phyloP scores from a whole-genome alignment of 2,329 filamentous ascomycete genomes.

The Sordariomycetes sp. region DNA sequence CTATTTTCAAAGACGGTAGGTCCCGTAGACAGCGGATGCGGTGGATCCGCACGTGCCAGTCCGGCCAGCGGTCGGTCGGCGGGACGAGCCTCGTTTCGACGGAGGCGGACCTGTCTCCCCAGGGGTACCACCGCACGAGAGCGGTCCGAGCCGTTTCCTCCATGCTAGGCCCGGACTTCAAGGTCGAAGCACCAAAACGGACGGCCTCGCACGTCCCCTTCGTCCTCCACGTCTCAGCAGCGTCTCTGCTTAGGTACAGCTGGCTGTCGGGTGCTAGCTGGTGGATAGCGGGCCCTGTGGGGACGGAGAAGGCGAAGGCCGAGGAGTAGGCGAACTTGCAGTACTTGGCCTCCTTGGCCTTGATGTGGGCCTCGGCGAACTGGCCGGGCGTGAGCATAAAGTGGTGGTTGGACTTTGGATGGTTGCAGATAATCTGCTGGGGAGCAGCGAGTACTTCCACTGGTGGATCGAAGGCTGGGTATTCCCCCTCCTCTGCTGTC shows the following conservation, averaged over 20 bases:
- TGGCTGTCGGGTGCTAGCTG: conserved; percentile 23
- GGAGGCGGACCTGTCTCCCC: conserved; percentile 14
- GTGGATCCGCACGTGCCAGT: conserved; percentile 20
- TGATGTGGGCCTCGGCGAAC: conserved; percentile 24
- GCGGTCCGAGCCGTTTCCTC: not conserved
- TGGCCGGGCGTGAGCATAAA: conserved; percentile 30
- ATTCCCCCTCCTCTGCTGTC: conserved; percentile 22
- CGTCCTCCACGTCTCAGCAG: conserved; percentile 17
- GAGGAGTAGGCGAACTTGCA: conserved; percentile 38
- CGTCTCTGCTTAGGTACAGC: conserved; percentile 18
- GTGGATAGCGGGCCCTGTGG: conserved; percentile 20
- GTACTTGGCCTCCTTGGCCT: conserved; percentile 31
- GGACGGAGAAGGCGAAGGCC: conserved; percentile 32
- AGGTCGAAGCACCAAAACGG: conserved; percentile 4
- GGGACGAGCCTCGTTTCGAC: conserved; percentile 17
- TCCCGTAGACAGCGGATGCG: conserved; percentile 2
- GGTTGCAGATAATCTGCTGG: conserved; percentile 32
- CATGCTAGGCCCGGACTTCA: not conserved
- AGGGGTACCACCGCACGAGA: conserved; percentile 13
- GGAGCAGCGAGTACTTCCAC: conserved; percentile 14
- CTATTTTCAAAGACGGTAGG: conserved; percentile 5
- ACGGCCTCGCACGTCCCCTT: conserved; percentile 16
- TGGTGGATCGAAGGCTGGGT: conserved; percentile 2
- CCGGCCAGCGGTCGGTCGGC: conserved; percentile 18
- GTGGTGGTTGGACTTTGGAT: conserved; percentile 21